phyloP scores from a whole-genome alignment of 2,329 filamentous ascomycete species.

The Pseudopyrenochaeta lycopersici region DNA sequence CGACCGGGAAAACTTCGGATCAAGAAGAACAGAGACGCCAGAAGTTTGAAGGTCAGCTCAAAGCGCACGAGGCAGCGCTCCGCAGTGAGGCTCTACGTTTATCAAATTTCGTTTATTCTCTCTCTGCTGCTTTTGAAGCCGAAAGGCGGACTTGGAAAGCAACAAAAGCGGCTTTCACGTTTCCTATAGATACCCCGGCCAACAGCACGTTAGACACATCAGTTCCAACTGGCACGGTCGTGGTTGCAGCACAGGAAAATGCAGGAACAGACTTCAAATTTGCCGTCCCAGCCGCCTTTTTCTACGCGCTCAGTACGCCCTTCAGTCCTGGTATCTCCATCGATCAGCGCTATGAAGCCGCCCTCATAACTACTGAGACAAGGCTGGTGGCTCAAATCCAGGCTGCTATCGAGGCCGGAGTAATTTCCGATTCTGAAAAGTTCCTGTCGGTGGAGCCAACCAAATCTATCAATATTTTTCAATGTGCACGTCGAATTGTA shows the following conservation, averaged over 20 bases:
- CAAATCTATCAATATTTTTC: background rate
- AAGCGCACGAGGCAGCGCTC: background rate
- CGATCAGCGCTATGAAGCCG: background rate
- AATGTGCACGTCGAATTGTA: background rate
- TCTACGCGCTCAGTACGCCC: background rate
- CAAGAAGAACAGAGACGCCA: background rate
- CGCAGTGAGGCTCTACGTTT: background rate
- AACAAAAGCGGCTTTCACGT: background rate
- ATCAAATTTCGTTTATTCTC: background rate
- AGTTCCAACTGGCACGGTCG: background rate
- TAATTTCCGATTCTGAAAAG: background rate
- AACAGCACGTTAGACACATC: background rate
- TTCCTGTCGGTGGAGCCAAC: background rate
- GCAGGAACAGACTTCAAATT: background rate
- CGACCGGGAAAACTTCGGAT: background rate
- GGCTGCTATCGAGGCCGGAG: background rate
- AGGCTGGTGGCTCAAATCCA: background rate
- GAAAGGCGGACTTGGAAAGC: background rate
- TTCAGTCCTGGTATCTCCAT: background rate
- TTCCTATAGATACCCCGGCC: background rate
- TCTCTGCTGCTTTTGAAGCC: background rate
- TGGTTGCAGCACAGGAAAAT: background rate
- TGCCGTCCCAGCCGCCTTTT: background rate
- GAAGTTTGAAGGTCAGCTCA: background rate
- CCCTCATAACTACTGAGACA: background rate